Conservation (phyloP, 1,284 basidiomycete genomes). For the Veloboletus limbatus region DNA sequence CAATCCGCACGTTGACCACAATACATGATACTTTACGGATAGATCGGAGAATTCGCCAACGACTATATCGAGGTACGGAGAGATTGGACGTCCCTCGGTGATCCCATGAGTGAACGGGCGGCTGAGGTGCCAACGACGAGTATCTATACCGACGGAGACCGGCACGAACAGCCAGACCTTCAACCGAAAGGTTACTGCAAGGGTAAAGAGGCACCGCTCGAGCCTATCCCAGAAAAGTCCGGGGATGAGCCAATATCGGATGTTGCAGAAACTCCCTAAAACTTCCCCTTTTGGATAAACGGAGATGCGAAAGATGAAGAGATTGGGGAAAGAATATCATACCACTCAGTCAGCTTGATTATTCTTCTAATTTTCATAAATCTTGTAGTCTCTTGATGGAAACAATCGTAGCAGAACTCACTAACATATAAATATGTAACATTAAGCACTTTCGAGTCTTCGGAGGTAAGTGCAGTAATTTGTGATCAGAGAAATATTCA, state of each 20-base stretch:
- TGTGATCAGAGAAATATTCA: not conserved
- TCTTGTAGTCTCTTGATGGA: too few species aligned
- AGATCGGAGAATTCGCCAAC: slow-evolving; percentile 77
- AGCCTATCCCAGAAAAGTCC: slow-evolving; percentile 21
- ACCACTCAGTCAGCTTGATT: too few species aligned
- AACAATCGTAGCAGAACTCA: not conserved
- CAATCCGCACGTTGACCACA: not conserved
- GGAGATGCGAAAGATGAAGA: not conserved
- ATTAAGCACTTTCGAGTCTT: not conserved
- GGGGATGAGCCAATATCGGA: not conserved
- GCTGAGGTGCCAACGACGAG: slow-evolving; percentile 12
- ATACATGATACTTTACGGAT: not conserved
- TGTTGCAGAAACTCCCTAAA: not conserved
- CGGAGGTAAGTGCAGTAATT: not conserved
- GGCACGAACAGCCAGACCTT: slow-evolving; percentile 43
- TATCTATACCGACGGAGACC: slow-evolving; percentile 41
- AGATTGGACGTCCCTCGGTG: slow-evolving; percentile 44
- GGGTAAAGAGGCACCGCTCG: slow-evolving; percentile 15
- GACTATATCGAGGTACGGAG: slow-evolving; percentile 78
- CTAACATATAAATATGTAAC: not conserved
- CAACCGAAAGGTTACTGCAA: slow-evolving; percentile 1
- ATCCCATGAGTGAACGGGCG: slow-evolving; percentile 4
- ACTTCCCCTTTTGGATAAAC: not conserved
- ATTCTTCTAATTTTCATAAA: too few species aligned
- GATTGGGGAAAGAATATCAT: too few species aligned